phyloP scores from a whole-genome alignment of 768 basidiomycete genomes.

The Dioszegia aurantiaca region DNA sequence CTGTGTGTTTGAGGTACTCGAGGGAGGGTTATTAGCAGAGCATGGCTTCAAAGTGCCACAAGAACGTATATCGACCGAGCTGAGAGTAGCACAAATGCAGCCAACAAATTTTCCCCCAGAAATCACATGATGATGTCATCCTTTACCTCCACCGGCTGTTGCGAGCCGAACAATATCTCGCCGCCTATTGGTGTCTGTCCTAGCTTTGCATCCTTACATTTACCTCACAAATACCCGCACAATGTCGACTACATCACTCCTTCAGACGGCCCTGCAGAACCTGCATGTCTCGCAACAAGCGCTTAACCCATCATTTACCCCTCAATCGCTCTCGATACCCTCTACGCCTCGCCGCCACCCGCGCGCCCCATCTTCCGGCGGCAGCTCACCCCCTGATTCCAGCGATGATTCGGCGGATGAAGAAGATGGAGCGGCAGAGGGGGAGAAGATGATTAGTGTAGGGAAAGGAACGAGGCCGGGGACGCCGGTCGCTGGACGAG shows the following conservation, averaged over 20 bases:
- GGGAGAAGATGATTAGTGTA: conserved; percentile 41
- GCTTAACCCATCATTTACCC: conserved; percentile 26
- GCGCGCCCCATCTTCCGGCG: conserved; percentile 10
- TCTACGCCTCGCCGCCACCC: conserved; percentile 9
- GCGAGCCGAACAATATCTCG: background rate
- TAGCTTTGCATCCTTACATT: no score
- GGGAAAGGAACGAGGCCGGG: conserved; percentile 46
- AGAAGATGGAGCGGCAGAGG: conserved; percentile 24
- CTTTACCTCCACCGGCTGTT: background rate
- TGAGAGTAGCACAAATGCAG: no score
- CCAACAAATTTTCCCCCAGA: no score
- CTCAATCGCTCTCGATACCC: conserved; percentile 20
- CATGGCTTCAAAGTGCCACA: no score
- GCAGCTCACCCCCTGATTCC: conserved; percentile 17
- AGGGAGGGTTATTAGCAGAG: no score
- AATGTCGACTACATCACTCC: conserved; percentile 44
- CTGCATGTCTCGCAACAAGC: conserved; percentile 44
- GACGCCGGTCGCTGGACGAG: conserved; percentile 34
- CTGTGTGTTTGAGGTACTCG: no score
- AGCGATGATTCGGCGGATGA: conserved; percentile 16
- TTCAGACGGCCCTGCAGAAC: conserved; percentile 51
- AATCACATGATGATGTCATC: conserved; percentile 8
- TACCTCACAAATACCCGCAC: no score
- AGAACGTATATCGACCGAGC: no score
- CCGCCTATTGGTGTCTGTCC: background rate